phyloP scores from a whole-genome alignment of 2,329 filamentous ascomycete species.

The Pseudopyrenochaeta lycopersici region DNA sequence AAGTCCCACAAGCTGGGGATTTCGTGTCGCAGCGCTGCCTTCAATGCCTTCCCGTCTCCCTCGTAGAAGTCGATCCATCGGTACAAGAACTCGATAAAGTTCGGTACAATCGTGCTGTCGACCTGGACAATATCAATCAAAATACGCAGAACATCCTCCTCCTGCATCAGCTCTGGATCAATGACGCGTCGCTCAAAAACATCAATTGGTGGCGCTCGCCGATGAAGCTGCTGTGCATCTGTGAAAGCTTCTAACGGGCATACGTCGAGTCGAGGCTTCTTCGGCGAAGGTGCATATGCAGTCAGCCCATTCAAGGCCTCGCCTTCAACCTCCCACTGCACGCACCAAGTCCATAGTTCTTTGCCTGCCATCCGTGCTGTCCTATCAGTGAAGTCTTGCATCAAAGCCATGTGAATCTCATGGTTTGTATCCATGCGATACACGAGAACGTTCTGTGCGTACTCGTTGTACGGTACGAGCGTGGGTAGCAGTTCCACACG shows the following conservation, averaged over 20 bases:
- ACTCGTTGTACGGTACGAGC: conserved; percentile 43
- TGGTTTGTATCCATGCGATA: conserved; percentile 40
- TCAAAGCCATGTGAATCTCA: conserved; percentile 32
- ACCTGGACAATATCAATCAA: conserved; percentile 44
- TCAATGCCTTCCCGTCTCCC: conserved; percentile 42
- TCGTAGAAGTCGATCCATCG: conserved; percentile 43
- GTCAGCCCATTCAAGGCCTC: conserved; percentile 1
- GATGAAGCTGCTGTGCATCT: conserved; percentile 4
- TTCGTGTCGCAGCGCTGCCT: conserved; percentile 41
- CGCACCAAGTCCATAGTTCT: conserved; percentile 45
- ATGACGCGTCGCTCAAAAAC: conserved; percentile 28
- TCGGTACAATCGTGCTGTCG: conserved; percentile 37
- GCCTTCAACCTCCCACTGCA: conserved; percentile 41
- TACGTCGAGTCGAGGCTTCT: conserved; percentile 32
- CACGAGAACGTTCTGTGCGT: conserved; percentile 29
- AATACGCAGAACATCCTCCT: conserved; percentile 40
- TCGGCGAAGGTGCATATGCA: conserved; percentile 19
- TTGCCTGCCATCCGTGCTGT: conserved; percentile 20
- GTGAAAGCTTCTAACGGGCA: background rate
- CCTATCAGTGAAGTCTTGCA: conserved; percentile 42
- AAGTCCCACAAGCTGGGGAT: conserved; percentile 49
- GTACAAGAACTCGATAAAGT: conserved; percentile 47
- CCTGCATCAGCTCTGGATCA: conserved; percentile 31
- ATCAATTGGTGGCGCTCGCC: conserved; percentile 17
- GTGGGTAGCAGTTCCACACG: conserved; percentile 39